phyloP scores from a whole-genome alignment of 1,284 basidiomycete genomes.

The Leccinum subrobustum region DNA sequence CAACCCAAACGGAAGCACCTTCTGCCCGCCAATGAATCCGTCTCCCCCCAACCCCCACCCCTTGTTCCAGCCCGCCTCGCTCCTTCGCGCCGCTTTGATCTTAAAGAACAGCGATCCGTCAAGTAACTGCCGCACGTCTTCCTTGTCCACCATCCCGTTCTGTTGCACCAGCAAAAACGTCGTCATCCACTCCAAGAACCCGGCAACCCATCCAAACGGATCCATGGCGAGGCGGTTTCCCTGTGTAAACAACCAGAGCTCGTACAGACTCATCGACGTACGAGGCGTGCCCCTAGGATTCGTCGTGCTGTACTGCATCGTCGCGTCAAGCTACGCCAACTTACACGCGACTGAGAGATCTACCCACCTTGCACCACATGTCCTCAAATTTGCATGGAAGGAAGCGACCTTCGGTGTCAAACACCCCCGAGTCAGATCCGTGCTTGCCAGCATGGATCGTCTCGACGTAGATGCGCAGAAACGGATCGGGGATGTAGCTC shows the following conservation, averaged over 20 bases:
- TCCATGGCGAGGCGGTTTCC: slow-evolving; percentile 38
- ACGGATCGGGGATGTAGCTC: slow-evolving; percentile 39
- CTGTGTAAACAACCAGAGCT: slow-evolving; percentile 29
- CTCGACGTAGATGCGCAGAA: slow-evolving; percentile 41
- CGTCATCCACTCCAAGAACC: slow-evolving; percentile 35
- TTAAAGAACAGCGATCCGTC: slow-evolving; percentile 34
- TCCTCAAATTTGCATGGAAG: slow-evolving; percentile 41
- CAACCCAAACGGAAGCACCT: slow-evolving; percentile 27
- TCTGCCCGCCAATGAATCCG: slow-evolving; percentile 33
- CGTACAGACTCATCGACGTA: slow-evolving; percentile 26
- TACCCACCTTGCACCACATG: slow-evolving; percentile 39
- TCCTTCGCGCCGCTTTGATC: slow-evolving; percentile 17
- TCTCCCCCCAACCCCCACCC: slow-evolving; percentile 26
- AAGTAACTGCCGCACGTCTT: slow-evolving; percentile 28
- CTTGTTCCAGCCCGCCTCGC: slow-evolving; percentile 27
- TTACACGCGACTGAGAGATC: not conserved
- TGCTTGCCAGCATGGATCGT: slow-evolving; percentile 47
- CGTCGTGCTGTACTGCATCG: slow-evolving; percentile 17
- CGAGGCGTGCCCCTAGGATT: slow-evolving; percentile 15
- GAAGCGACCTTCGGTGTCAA: slow-evolving; percentile 45
- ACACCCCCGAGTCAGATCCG: slow-evolving; percentile 38
- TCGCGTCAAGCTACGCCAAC: not conserved
- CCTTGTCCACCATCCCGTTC: slow-evolving; percentile 30
- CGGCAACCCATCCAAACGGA: slow-evolving; percentile 36
- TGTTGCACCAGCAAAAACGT: slow-evolving; percentile 30